phyloP scores from a whole-genome alignment of 345 rosid species.

The Populus deltoides region DNA sequence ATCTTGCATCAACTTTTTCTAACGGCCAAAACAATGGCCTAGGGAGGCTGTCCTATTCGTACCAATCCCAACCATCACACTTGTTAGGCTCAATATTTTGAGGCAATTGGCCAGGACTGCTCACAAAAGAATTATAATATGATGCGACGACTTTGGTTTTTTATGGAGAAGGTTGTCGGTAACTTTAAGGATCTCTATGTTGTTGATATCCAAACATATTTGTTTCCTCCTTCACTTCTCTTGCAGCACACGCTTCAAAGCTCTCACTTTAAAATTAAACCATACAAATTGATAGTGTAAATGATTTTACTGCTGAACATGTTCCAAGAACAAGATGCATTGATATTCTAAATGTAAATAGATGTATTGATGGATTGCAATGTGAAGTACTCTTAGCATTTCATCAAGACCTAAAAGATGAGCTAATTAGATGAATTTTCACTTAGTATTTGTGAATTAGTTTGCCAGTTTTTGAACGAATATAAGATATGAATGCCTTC shows the following conservation, averaged over 20 bases:
- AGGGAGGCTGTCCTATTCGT: constrained; percentile 66
- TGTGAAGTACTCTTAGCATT: background rate
- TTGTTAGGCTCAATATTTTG: constrained; percentile 65
- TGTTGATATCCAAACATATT: constrained; percentile 43
- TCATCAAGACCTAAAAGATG: background rate
- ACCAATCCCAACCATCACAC: constrained; percentile 83
- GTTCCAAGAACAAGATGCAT: background rate
- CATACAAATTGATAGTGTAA: background rate
- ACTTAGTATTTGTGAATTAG: background rate
- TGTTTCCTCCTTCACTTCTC: constrained; percentile 86
- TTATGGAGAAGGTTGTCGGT: constrained; percentile 56
- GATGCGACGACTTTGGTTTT: constrained; percentile 58
- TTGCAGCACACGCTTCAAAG: constrained; percentile 74
- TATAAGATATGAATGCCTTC: background rate
- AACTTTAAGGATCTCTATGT: constrained; percentile 52
- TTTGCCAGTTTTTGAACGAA: background rate
- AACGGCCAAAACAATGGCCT: constrained; percentile 71
- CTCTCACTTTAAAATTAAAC: constrained; percentile 54
- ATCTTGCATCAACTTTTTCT: constrained; percentile 46
- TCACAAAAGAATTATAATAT: constrained; percentile 57
- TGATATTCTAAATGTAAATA: background rate
- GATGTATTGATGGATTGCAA: background rate
- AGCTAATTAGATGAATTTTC: background rate
- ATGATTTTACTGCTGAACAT: too few relatives aligned
- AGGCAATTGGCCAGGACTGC: constrained; percentile 43